These are phyloP conservation scores for Biscogniauxia mediterranea DNA, from an alignment of 2,329 filamentous ascomycete genomes.

Conservation along the genomic window DNA sequence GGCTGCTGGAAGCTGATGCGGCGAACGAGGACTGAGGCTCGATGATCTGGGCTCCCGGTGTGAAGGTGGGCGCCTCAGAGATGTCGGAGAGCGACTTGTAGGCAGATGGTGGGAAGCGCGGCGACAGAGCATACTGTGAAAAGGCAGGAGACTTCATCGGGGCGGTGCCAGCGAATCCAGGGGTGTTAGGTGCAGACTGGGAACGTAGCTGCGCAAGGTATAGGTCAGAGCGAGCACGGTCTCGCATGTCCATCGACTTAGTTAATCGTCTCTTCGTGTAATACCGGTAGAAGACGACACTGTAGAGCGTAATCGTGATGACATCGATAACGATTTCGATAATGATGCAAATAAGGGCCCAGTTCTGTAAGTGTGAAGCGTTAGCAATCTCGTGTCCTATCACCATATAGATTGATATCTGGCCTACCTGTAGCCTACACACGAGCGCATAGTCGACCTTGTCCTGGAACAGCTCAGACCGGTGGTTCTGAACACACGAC, in stretches of 20 bases:
- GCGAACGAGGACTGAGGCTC: slow-evolving; percentile 64
- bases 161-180: slow-evolving; percentile 64
- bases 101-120: slow-evolving; percentile 57
- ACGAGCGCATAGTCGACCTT: slow-evolving; percentile 87
- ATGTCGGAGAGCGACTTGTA: slow-evolving; percentile 52
- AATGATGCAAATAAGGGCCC: slow-evolving; percentile 92
- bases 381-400: slow-evolving; percentile 28
- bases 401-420: not conserved
- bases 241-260: slow-evolving; percentile 95
- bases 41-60: slow-evolving; percentile 49
- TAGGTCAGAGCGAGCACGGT: slow-evolving; percentile 89
- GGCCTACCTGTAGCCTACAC: slow-evolving; percentile 77
- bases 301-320: slow-evolving; percentile 90
- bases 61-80: slow-evolving; percentile 47
- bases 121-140: slow-evolving; percentile 55
- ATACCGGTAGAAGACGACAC: slow-evolving; percentile 93
- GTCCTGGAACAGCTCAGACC: slow-evolving; percentile 71
- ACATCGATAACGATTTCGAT: slow-evolving; percentile 94
- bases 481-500: slow-evolving; percentile 89
- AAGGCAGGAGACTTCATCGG: slow-evolving; percentile 57
- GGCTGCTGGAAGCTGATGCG: slow-evolving; percentile 29
- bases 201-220: slow-evolving; percentile 83
- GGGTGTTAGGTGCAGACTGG: slow-evolving; percentile 93
- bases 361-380: slow-evolving; percentile 60
- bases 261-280: slow-evolving; percentile 93